Percentiles rank a stretch among this genome's conserved stretches.
Conservation (phyloP, 768 basidiomycete genomes). For the Pleurotus cornucopiae region DNA sequence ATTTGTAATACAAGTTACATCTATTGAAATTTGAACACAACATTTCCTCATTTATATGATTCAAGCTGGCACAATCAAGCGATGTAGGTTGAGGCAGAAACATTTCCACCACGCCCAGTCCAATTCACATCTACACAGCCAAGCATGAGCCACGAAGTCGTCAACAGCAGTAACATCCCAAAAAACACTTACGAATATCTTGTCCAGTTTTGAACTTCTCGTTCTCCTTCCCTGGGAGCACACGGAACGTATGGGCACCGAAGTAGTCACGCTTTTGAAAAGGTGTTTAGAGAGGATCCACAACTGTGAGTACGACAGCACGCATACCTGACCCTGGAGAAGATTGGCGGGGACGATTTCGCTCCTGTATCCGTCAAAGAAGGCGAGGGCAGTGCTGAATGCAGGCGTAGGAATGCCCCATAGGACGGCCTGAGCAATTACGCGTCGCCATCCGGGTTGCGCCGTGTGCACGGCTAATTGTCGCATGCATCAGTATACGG, state of each 20-base stretch:
- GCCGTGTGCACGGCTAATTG: slow-evolving; percentile 80
- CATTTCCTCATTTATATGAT: slow-evolving; percentile 8
- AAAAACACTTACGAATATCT: slow-evolving; percentile 75
- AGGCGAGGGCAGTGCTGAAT: slow-evolving; percentile 96
- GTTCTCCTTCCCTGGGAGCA: slow-evolving; percentile 90
- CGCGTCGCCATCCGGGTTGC: slow-evolving; percentile 97
- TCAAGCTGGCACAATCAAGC: slow-evolving; percentile 27
- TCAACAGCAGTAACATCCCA: too few species aligned
- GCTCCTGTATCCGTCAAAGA: slow-evolving; percentile 98
- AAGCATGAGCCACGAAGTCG: too few species aligned
- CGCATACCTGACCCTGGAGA: slow-evolving; percentile 81
- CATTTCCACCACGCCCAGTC: slow-evolving; percentile 96
- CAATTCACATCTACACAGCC: slow-evolving; percentile 83
- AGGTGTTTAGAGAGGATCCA: neutral
- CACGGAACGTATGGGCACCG: slow-evolving; percentile 97
- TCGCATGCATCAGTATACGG: slow-evolving; percentile 5
- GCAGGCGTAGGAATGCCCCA: slow-evolving; percentile 98
- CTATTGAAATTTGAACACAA: neutral
- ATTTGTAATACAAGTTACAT: neutral
- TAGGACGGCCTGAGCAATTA: slow-evolving; percentile 91
- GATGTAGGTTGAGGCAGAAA: slow-evolving; percentile 84
- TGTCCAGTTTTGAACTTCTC: slow-evolving; percentile 70
- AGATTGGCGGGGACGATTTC: slow-evolving; percentile 93
- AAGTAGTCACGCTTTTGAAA: slow-evolving; percentile 86
- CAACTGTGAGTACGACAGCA: too few species aligned